These are phyloP conservation scores for Dryas drummondii DNA, from an alignment of 306 rosid species.

Conservation along the genomic window DNA sequence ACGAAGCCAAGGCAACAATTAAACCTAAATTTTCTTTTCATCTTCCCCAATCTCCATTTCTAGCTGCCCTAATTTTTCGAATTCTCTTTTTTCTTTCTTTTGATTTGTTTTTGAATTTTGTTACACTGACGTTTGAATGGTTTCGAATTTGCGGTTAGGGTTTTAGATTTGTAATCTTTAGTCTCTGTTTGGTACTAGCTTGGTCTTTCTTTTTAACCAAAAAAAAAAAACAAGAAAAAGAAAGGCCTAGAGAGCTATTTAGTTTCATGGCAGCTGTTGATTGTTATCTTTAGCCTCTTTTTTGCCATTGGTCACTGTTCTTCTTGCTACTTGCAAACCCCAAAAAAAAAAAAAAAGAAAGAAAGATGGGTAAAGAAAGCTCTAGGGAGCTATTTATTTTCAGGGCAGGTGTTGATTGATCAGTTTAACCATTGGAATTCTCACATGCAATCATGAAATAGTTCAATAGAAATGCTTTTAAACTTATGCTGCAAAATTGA, in stretches of 20 bases:
- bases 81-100: constrained; percentile 2
- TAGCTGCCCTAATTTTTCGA: neutral
- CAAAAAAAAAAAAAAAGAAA: too few species aligned
- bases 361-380: too few species aligned
- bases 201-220: neutral
- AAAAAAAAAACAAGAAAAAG: neutral
- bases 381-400: neutral
- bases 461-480: neutral
- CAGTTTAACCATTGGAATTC: neutral
- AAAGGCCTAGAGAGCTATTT: neutral
- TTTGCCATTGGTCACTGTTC: too few species aligned
- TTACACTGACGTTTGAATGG: neutral
- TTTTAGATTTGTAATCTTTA: constrained; percentile 16
- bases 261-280: neutral
- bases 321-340: too few species aligned
- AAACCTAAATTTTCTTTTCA: neutral
- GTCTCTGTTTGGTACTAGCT: neutral
- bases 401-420: neutral
- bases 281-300: too few species aligned
- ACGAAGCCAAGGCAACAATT: constrained; percentile 75
- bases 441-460: neutral
- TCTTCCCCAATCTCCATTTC: neutral
- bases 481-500: neutral
- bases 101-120: constrained; percentile 8
- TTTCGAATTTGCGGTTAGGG: constrained; percentile 35